Conservation (phyloP, 2,329 filamentous ascomycete genomes). For the Fusarium sp. region DNA sequence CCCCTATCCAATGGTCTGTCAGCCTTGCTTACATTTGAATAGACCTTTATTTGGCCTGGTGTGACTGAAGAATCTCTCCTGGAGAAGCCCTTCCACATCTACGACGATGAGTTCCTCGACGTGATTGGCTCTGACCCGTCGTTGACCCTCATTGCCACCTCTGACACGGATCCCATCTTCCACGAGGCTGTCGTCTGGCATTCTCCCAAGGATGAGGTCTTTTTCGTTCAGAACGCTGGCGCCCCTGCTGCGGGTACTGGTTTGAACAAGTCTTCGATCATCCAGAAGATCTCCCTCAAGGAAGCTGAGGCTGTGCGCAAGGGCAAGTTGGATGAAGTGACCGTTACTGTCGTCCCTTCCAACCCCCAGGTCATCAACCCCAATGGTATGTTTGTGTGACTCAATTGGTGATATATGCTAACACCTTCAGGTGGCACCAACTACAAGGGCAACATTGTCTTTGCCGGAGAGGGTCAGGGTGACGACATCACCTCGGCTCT, state of each 20-base stretch:
- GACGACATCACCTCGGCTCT: slow-evolving; percentile 44
- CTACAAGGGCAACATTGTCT: slow-evolving; percentile 62
- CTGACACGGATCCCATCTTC: slow-evolving; percentile 60
- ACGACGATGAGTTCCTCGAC: slow-evolving; percentile 62
- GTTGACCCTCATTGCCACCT: slow-evolving; percentile 61
- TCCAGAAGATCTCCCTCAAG: slow-evolving; percentile 62
- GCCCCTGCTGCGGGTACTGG: slow-evolving; percentile 60
- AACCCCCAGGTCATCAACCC: slow-evolving; percentile 61
- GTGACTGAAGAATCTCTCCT: slow-evolving; percentile 37
- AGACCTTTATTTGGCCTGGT: slow-evolving; percentile 39
- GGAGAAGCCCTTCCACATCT: slow-evolving; percentile 47
- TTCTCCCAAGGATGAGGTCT: slow-evolving; percentile 62
- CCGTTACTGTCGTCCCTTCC: slow-evolving; percentile 56
- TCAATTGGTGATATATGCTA: not conserved
- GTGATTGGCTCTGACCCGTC: slow-evolving; percentile 63
- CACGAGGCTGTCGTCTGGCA: slow-evolving; percentile 69
- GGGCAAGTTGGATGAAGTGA: slow-evolving; percentile 49
- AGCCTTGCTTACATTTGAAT: not conserved
- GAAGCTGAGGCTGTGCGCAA: slow-evolving; percentile 52
- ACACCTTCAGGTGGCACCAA: slow-evolving; percentile 59
- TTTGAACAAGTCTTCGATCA: slow-evolving; percentile 62
- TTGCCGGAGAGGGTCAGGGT: slow-evolving; percentile 64
- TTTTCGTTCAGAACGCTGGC: slow-evolving; percentile 67
- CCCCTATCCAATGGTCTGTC: not conserved
- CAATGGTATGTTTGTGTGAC: slow-evolving; percentile 54